Evolutionary conservation across 2,329 filamentous ascomycete genomes (phyloP).

Genomic region (Claviceps humidiphila): DNA sequence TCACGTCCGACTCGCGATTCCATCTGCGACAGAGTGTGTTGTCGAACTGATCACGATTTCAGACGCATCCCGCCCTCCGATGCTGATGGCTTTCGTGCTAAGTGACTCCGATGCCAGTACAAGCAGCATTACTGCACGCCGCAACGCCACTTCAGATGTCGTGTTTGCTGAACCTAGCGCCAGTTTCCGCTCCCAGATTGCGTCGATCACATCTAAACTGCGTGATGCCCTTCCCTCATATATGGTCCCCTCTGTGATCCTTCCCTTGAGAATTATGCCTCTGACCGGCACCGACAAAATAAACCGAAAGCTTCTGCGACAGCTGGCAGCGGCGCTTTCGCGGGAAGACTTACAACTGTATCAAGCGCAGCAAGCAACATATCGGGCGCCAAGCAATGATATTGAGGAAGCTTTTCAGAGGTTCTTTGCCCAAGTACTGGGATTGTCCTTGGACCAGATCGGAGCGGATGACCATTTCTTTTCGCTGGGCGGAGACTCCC

Average conservation of each 20-base stretch:
- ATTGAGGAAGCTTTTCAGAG: not conserved
- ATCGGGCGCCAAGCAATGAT: not conserved
- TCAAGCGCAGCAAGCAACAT: not conserved
- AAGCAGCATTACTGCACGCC: not conserved
- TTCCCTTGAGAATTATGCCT: not conserved
- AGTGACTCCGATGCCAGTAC: not conserved
- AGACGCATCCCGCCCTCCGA: not conserved
- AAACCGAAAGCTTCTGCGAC: not conserved
- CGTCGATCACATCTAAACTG: not conserved
- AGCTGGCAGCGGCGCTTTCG: not conserved
- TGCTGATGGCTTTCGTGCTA: not conserved
- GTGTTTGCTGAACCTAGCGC: not conserved
- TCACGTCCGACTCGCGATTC: not conserved
- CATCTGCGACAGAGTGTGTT: not conserved
- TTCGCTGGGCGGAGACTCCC: slow-evolving; percentile 1
- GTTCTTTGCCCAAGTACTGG: not conserved
- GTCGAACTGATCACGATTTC: not conserved
- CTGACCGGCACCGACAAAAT: not conserved
- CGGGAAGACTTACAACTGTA: not conserved
- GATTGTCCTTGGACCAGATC: not conserved
- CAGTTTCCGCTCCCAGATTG: not conserved
- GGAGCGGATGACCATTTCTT: not conserved
- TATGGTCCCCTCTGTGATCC: not conserved
- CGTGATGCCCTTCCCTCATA: not conserved
- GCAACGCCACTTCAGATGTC: not conserved